phyloP scores from a whole-genome alignment of 1,284 basidiomycete species.

The Baeospora myosura region DNA sequence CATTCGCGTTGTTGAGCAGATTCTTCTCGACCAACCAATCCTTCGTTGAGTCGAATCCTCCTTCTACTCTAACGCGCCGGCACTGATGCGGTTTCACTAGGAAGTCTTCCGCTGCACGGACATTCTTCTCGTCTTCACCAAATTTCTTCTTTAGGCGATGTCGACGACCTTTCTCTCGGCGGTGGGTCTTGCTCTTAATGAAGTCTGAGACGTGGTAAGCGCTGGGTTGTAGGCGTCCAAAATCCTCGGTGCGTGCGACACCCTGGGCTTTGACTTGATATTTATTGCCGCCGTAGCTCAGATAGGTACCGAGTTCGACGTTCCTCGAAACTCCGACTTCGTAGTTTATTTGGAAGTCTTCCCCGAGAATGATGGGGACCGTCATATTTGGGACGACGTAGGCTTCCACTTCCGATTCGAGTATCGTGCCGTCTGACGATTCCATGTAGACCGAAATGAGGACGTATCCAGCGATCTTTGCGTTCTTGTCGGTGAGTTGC shows the following conservation, averaged over 20 bases:
- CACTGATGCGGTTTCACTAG: not conserved
- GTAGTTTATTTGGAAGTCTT: slow-evolving; percentile 21
- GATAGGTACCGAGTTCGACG: not conserved
- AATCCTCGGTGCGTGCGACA: not conserved
- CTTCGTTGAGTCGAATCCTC: not conserved
- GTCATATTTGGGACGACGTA: slow-evolving; percentile 23
- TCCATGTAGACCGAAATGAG: slow-evolving; percentile 2
- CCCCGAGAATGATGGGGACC: slow-evolving; percentile 19
- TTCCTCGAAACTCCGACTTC: slow-evolving; percentile 10
- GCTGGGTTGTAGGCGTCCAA: not conserved
- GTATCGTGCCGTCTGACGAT: slow-evolving; percentile 1
- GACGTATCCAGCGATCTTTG: slow-evolving; percentile 13
- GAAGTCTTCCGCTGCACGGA: not conserved
- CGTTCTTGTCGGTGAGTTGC: slow-evolving; percentile 11
- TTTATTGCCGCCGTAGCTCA: not conserved
- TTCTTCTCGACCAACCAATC: not conserved
- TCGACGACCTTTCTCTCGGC: not conserved
- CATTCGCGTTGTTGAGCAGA: not conserved
- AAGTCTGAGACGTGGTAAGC: not conserved
- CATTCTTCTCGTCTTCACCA: not conserved
- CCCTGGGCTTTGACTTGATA: not conserved
- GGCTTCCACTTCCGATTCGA: slow-evolving; percentile 18
- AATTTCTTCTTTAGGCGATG: not conserved
- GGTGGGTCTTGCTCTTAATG: not conserved
- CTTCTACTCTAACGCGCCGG: not conserved